Conservation (phyloP, 78 protist genomes). For the Dictyostelium firmibasis region DNA sequence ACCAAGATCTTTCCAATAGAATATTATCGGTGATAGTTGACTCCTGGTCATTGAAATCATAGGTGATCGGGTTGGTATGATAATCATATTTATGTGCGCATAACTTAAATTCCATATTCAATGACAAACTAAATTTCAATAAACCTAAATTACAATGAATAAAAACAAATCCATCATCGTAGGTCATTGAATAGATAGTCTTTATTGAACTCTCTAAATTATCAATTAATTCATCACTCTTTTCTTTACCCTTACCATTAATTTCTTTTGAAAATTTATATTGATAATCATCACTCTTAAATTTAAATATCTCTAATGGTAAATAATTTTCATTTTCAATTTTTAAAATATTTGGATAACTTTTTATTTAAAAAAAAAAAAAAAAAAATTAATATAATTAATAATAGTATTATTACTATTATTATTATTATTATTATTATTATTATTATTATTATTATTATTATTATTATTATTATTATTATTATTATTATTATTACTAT, state of each 20-base stretch:
- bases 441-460: too few relatives aligned
- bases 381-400: not conserved
- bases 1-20: not conserved
- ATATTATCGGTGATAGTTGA: not conserved
- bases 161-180: conserved; percentile 16
- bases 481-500: too few relatives aligned
- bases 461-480: too few relatives aligned
- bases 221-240: not conserved
- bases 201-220: not conserved
- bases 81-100: not conserved
- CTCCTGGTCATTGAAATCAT: not conserved
- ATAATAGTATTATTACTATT: too few relatives aligned
- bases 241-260: not conserved
- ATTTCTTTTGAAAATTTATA: not conserved
- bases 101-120: not conserved
- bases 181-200: conserved; percentile 14
- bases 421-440: too few relatives aligned
- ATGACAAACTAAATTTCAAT: not conserved
- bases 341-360: conserved; percentile 47
- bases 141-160: conserved; percentile 63
- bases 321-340: not conserved
- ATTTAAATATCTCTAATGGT: conserved; percentile 30
- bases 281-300: not conserved
- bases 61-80: not conserved
- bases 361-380: not conserved